Conservation (phyloP, 495 filamentous ascomycete species). For the Neurospora sp. region DNA sequence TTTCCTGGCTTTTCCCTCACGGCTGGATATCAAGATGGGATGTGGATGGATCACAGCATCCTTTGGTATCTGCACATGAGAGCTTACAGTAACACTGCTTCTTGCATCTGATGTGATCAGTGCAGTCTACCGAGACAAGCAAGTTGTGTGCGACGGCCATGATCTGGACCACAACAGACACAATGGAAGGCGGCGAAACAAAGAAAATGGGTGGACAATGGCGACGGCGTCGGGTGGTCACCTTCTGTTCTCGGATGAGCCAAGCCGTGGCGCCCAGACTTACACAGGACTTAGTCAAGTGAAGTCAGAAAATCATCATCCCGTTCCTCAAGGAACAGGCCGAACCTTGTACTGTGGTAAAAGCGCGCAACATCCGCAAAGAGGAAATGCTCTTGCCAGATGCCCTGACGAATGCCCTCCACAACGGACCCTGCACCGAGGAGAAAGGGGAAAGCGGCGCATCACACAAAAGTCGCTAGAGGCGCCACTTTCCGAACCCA, state of each 20-base stretch:
- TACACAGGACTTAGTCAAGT: neutral
- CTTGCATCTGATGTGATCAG: neutral
- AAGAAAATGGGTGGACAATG: neutral
- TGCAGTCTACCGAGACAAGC: neutral
- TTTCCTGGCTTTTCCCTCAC: neutral
- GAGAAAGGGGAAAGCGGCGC: neutral
- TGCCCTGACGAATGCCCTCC: neutral
- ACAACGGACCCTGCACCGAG: neutral
- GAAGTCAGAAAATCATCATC: neutral
- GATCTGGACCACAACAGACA: neutral
- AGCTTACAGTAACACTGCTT: neutral
- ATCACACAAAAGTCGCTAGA: neutral
- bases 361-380: neutral
- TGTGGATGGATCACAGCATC: neutral
- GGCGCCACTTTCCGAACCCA: neutral
- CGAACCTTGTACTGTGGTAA: neutral
- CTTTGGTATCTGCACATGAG: neutral
- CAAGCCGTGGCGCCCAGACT: neutral
- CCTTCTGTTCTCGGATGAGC: neutral
- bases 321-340: neutral
- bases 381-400: neutral
- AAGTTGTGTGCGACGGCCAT: neutral
- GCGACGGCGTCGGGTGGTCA: neutral
- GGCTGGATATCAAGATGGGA: neutral
- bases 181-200: neutral